A percentile compares a stretch with the other conserved stretches of the same genome.
Evolutionary conservation across 441 rosid species (phyloP).

Genomic region (Mallotus japonicus): DNA sequence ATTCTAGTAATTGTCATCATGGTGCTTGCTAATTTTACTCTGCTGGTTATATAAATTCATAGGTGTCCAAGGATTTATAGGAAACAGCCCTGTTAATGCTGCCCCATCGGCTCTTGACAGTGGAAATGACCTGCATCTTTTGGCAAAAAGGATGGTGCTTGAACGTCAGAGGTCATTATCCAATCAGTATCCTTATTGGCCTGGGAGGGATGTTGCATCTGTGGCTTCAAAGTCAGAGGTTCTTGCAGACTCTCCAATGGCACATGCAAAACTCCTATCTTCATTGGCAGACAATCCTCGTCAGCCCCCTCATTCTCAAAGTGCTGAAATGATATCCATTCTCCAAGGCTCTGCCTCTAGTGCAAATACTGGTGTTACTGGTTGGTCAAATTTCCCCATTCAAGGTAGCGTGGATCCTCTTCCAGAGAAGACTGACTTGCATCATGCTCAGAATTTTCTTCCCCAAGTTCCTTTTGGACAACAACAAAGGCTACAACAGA

Average conservation of each 20-base stretch:
- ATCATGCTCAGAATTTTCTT: conserved; percentile 52
- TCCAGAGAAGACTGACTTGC: conserved; percentile 59
- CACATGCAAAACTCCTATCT: conserved; percentile 39
- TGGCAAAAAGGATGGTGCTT: conserved; percentile 73
- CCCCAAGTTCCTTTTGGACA: conserved; percentile 64
- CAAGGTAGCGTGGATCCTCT: conserved; percentile 56
- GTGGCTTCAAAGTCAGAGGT: conserved; percentile 59
- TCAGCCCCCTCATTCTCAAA: conserved; percentile 58
- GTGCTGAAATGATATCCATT: conserved; percentile 66
- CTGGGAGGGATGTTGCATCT: conserved; percentile 66
- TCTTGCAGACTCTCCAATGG: conserved; percentile 40
- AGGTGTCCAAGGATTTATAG: conserved; percentile 70
- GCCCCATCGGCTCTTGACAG: conserved; percentile 53
- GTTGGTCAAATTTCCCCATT: conserved; percentile 61
- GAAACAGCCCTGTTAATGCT: conserved; percentile 46
- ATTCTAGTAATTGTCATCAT: background rate
- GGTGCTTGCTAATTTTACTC: conserved; percentile 11
- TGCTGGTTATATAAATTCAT: conserved; percentile 24
- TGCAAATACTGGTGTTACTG: conserved; percentile 46
- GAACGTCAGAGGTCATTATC: conserved; percentile 72
- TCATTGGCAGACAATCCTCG: conserved; percentile 40
- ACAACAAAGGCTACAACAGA: conserved; percentile 60
- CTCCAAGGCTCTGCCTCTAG: conserved; percentile 73
- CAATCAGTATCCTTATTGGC: conserved; percentile 61
- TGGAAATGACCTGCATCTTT: conserved; percentile 60